Evolutionary conservation across 805 yeast genomes (phyloP), one percentile per base, ranked within the genome.

Genomic region (Gaillardinia entomophila): DNA sequence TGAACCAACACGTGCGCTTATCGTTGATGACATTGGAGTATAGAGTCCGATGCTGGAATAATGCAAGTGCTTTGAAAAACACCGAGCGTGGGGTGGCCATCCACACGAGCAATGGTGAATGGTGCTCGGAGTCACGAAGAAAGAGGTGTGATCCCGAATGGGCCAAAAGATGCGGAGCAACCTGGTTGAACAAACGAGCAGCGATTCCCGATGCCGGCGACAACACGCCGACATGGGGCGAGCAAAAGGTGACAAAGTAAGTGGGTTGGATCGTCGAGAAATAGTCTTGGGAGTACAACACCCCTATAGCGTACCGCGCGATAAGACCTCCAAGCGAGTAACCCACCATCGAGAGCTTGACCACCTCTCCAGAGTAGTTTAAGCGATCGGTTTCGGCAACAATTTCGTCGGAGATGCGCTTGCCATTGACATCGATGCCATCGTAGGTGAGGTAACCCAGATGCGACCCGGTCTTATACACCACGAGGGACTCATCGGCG

Each of bases 311-410:
- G 53, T 85, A 88, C 31, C 97, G 65, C 0, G 88, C 68, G 20
- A 90, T 76, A 23, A 89, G 58, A 0, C 97, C 97, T 15, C 97
- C 97, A 37, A 90, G 61, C 0, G 96, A 85, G 54, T 89, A 90
- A 0, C 97, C 96, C 3, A 85, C 69, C 26, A 90, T 65, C 39
- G 94, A 83, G 31, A 90, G 72, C 43, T 77, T 73, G n/a, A 67
- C 63, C 8, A 86, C 85, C 8, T 31, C 38, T 1, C 26, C 25
- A 4, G 24, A 31, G 12, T 26, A 35, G 3, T 24, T 31, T 14
- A 49, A 17, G 3, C 42, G 41, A 3, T 33, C 27, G 3, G 55
- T 49, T 35, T 54, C 48, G 4, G 34, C 44, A 15, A 42, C 25
- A 30, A 87, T 77, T 55, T 87, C 95, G 33, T 71, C 71, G 1